phyloP scores from a whole-genome alignment of 352 stramenopile species.

The Phytopythium aichiense region DNA sequence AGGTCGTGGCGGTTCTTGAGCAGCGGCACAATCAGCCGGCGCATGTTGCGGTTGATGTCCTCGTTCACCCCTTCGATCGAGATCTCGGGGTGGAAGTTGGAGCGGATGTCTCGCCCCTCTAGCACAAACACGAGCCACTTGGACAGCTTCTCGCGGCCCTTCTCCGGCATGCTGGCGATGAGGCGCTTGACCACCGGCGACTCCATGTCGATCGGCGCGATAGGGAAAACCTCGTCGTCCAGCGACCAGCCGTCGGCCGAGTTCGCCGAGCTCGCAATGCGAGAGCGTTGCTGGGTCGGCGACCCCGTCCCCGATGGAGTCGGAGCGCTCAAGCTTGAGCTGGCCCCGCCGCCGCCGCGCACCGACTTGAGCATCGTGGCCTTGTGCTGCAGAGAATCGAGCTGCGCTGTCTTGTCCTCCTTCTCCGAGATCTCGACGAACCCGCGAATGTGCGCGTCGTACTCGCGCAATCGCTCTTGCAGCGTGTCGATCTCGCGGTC shows the following conservation, averaged over 20 bases:
- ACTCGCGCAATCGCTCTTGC: slow-evolving; percentile 45
- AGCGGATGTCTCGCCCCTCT: slow-evolving; percentile 63
- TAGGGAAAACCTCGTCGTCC: slow-evolving; percentile 61
- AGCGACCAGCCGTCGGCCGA: slow-evolving; percentile 44
- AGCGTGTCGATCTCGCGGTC: slow-evolving; percentile 40
- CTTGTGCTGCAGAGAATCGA: slow-evolving; percentile 48
- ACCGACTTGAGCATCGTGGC: slow-evolving; percentile 58
- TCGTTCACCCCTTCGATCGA: slow-evolving; percentile 68
- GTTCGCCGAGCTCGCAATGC: slow-evolving; percentile 23
- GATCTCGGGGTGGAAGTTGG: slow-evolving; percentile 68
- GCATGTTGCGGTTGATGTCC: slow-evolving; percentile 56
- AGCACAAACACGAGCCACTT: slow-evolving; percentile 76
- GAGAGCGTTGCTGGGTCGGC: slow-evolving; percentile 12
- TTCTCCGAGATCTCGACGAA: slow-evolving; percentile 44
- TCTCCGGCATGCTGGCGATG: slow-evolving; percentile 61
- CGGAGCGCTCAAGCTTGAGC: not conserved
- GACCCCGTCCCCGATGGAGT: slow-evolving; percentile 5
- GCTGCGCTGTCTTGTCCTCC: slow-evolving; percentile 33
- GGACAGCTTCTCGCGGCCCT: slow-evolving; percentile 54
- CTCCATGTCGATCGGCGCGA: slow-evolving; percentile 70
- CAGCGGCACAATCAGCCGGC: slow-evolving; percentile 63
- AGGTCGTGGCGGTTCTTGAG: slow-evolving; percentile 69
- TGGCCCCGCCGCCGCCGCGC: slow-evolving; percentile 27
- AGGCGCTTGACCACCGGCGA: slow-evolving; percentile 67
- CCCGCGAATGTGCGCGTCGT: slow-evolving; percentile 37